phyloP scores from a whole-genome alignment of 2,329 filamentous ascomycete species.

The Nigrospora sphaerica region DNA sequence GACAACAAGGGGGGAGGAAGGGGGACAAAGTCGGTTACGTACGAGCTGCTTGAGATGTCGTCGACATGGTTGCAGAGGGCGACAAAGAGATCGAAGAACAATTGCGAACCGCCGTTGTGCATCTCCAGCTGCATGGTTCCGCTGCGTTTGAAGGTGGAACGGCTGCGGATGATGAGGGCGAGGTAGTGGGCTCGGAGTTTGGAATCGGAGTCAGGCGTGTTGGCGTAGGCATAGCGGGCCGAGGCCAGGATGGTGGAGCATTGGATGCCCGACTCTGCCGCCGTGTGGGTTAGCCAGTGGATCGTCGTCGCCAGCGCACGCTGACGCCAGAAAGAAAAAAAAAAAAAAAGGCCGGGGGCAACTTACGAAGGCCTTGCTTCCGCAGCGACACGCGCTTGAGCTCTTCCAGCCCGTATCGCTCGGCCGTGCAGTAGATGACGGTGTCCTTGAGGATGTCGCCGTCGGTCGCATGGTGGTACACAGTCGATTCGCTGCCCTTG shows the following conservation, averaged over 20 bases:
- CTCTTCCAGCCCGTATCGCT: constrained; percentile 76
- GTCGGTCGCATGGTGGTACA: constrained; percentile 60
- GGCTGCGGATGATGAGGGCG: constrained; percentile 82
- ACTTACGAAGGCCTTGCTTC: constrained; percentile 78
- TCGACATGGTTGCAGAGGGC: constrained; percentile 87
- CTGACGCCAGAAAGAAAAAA: neutral
- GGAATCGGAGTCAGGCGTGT: constrained; percentile 87
- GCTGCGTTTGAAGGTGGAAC: constrained; percentile 84
- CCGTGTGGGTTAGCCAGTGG: constrained; percentile 3
- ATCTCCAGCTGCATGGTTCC: constrained; percentile 96
- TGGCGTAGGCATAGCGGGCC: constrained; percentile 81
- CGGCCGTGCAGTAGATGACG: constrained; percentile 82
- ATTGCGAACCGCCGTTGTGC: constrained; percentile 71
- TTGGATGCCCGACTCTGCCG: constrained; percentile 65
- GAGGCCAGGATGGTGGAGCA: constrained; percentile 79
- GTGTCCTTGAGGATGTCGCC: constrained; percentile 78
- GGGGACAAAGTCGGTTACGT: constrained; percentile 13
- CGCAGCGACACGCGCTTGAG: constrained; percentile 77
- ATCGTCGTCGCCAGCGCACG: constrained; percentile 2
- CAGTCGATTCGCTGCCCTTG: constrained; percentile 51
- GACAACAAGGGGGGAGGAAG: too few species aligned
- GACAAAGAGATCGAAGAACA: constrained; percentile 93
- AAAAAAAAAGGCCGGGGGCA: neutral
- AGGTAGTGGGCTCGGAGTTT: constrained; percentile 87
- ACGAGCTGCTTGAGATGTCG: constrained; percentile 43